These are phyloP conservation scores for Vicia sativa DNA, from an alignment of 306 rosid species.

Conservation along the genomic window DNA sequence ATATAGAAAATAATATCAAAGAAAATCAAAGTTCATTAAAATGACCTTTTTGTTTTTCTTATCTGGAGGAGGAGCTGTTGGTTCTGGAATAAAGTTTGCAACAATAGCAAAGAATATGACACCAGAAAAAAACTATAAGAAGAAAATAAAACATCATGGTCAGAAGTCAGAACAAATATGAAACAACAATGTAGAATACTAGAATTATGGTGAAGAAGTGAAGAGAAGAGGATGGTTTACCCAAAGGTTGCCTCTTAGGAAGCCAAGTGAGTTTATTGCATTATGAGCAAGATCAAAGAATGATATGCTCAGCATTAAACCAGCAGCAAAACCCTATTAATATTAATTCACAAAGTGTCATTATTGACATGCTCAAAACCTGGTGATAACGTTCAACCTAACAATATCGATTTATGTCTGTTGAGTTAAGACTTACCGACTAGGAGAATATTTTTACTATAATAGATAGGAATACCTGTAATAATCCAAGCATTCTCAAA, in stretches of 20 bases:
- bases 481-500: constrained; percentile 89
- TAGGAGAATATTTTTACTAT: not conserved
- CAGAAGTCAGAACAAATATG: constrained; percentile 22
- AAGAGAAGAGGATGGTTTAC: constrained; percentile 46
- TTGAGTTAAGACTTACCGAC: too few species aligned
- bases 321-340: constrained; percentile 87
- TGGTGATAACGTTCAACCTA: too few species aligned
- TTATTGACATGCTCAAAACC: too few species aligned
- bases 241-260: constrained; percentile 90
- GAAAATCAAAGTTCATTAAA: constrained; percentile 12
- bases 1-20: not conserved
- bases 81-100: constrained; percentile 81
- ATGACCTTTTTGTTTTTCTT: constrained; percentile 64
- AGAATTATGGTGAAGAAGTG: constrained; percentile 17
- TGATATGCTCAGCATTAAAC: constrained; percentile 93
- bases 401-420: too few species aligned
- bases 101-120: constrained; percentile 82
- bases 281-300: constrained; percentile 97
- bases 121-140: constrained; percentile 85
- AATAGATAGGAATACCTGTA: constrained; percentile 58
- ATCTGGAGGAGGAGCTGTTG: constrained; percentile 73
- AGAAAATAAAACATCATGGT: constrained; percentile 34
- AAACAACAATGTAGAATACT: constrained; percentile 1
- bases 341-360: too few species aligned
- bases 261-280: constrained; percentile 89